Conservation (phyloP, 192 early-diverging fungal genomes). For the Chytriomyces sp. region DNA sequence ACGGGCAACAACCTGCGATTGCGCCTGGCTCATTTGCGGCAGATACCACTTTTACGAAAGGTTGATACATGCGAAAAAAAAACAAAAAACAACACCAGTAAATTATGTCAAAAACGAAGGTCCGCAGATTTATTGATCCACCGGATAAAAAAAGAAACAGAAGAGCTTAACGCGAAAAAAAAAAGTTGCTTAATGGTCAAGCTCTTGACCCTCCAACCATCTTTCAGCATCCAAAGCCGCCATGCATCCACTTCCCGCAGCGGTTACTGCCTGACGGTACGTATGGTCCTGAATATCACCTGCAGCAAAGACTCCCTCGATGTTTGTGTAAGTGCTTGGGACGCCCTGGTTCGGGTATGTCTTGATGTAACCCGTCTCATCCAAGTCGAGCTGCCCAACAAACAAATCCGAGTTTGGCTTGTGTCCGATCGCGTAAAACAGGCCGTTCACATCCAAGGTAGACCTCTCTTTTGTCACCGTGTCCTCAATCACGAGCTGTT, state of each 20-base stretch:
- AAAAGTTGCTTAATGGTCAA: conserved; percentile 48
- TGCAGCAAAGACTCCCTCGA: conserved; percentile 94
- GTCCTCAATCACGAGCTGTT: conserved; percentile 74
- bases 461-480: conserved; percentile 72
- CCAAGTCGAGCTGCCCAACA: conserved; percentile 70
- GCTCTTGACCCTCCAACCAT: conserved; percentile 75
- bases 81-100: too few species aligned
- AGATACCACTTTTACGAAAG: too few species aligned
- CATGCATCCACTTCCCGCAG: conserved; percentile 93
- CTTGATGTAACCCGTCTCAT: conserved; percentile 89
- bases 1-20: too few species aligned
- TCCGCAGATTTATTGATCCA: too few species aligned
- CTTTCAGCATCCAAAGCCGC: conserved; percentile 96
- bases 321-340: conserved; percentile 76
- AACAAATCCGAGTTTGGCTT: conserved; percentile 66
- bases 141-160: too few species aligned
- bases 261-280: conserved; percentile 97
- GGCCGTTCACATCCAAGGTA: conserved; percentile 78
- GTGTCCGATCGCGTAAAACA: conserved; percentile 99
- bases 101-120: too few species aligned
- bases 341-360: conserved; percentile 69
- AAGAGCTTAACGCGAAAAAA: conserved; percentile 16
- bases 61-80: too few species aligned
- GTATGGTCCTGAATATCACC: conserved; percentile 97
- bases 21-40: too few species aligned